A percentile compares a stretch with the other conserved stretches of the same genome.
Evolutionary conservation across 495 filamentous ascomycete genomes (phyloP).

Genomic region (Clavariopsis aquatica): DNA sequence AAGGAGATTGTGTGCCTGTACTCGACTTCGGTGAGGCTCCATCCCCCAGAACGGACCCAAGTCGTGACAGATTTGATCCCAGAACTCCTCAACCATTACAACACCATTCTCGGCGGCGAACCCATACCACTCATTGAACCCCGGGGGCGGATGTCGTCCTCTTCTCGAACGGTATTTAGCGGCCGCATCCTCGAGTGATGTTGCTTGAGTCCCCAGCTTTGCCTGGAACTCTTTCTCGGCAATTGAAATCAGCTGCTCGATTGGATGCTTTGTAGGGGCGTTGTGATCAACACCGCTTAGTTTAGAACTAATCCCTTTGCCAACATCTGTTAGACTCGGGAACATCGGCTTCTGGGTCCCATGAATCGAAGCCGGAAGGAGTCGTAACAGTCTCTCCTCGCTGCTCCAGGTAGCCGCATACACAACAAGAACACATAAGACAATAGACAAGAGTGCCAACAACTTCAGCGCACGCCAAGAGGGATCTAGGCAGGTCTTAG

Average conservation of each 20-base stretch:
- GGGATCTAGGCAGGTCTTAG: background rate
- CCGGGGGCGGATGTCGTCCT: slow-evolving; percentile 44
- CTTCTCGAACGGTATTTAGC: slow-evolving; percentile 38
- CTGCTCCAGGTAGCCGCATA: slow-evolving; percentile 6
- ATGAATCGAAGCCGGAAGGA: background rate
- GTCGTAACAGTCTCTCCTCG: background rate
- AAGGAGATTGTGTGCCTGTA: slow-evolving; percentile 29
- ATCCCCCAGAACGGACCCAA: slow-evolving; percentile 45
- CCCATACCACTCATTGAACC: slow-evolving; percentile 45
- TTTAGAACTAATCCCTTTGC: background rate
- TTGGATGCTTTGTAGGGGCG: slow-evolving; percentile 33
- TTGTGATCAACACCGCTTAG: background rate
- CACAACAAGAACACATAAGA: slow-evolving; percentile 15
- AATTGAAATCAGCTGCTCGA: slow-evolving; percentile 40
- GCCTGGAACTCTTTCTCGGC: slow-evolving; percentile 27
- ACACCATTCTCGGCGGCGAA: slow-evolving; percentile 40
- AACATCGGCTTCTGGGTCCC: background rate
- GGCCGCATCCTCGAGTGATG: slow-evolving; percentile 40
- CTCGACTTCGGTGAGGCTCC: slow-evolving; percentile 33
- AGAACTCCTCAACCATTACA: slow-evolving; percentile 45
- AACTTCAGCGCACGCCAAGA: slow-evolving; percentile 27
- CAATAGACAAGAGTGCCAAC: slow-evolving; percentile 10
- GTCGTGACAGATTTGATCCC: slow-evolving; percentile 46
- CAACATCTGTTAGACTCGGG: background rate
- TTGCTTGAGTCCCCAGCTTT: slow-evolving; percentile 33